phyloP scores from a whole-genome alignment of 805 yeast species.

The Yarrowia yakushimensis region DNA sequence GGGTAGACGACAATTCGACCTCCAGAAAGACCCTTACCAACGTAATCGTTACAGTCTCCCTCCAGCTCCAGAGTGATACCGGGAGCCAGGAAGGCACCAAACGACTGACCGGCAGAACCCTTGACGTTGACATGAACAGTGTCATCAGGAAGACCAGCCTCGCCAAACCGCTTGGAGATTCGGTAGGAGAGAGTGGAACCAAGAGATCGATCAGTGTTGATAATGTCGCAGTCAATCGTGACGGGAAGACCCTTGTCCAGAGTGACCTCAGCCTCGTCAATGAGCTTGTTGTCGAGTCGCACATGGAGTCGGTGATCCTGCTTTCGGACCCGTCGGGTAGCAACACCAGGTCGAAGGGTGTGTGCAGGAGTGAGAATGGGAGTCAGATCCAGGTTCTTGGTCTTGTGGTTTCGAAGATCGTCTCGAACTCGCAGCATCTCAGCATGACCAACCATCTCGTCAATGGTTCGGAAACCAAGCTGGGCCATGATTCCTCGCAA shows the following conservation, averaged over 20 bases:
- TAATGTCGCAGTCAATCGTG: constrained; percentile 85
- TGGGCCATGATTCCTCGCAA: constrained; percentile 89
- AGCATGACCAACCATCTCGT: constrained; percentile 97
- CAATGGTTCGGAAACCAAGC: constrained; percentile 90
- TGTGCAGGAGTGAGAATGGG: constrained; percentile 97
- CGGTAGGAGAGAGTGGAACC: constrained; percentile 95
- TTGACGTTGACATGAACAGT: constrained; percentile 87
- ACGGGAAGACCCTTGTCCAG: constrained; percentile 95
- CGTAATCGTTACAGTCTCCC: constrained; percentile 98
- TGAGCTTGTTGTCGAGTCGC: constrained; percentile 90
- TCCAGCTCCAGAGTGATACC: constrained; percentile 93
- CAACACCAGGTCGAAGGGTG: constrained; percentile 92
- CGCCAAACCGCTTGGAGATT: constrained; percentile 90
- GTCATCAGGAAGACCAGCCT: constrained; percentile 89
- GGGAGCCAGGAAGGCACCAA: constrained; percentile 95
- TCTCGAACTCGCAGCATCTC: constrained; percentile 85
- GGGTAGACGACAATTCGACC: constrained; percentile 92
- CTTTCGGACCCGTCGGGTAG: constrained; percentile 85
- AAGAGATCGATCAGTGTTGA: constrained; percentile 93
- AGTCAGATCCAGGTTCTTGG: constrained; percentile 83
- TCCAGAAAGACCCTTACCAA: constrained; percentile 95
- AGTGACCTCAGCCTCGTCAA: constrained; percentile 95
- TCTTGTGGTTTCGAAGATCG: constrained; percentile 81
- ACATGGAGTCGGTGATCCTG: constrained; percentile 93
- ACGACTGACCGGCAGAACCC: constrained; percentile 98